Evolutionary conservation across 495 filamentous ascomycete genomes (phyloP).

Genomic region (Penicillium egyptiacum): DNA sequence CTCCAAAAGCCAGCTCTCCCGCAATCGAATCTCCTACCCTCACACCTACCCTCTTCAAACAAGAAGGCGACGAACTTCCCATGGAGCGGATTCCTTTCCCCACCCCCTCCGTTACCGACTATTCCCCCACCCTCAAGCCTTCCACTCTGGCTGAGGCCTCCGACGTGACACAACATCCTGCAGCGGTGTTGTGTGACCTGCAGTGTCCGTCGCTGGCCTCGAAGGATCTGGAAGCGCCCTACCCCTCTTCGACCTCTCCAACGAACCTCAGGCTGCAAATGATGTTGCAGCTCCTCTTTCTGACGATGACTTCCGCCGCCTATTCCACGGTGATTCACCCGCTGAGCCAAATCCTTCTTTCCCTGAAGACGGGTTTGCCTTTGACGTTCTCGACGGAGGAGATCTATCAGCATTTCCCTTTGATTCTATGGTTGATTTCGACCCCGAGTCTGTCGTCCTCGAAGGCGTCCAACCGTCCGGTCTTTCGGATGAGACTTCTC

Average conservation of each 20-base stretch:
- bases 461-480: constrained; percentile 50
- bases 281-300: constrained; percentile 56
- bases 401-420: constrained; percentile 66
- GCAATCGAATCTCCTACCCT: constrained; percentile 46
- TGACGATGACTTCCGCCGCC: constrained; percentile 66
- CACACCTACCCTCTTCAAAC: constrained; percentile 54
- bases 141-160: constrained; percentile 64
- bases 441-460: constrained; percentile 57
- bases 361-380: constrained; percentile 74
- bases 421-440: constrained; percentile 84
- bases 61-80: constrained; percentile 53
- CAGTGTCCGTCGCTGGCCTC: constrained; percentile 90
- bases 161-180: constrained; percentile 99
- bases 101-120: constrained; percentile 49
- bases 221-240: constrained; percentile 55
- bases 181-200: constrained; percentile 99
- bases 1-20: constrained; percentile 40
- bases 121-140: constrained; percentile 51
- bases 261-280: constrained; percentile 43
- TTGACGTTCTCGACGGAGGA: constrained; percentile 59
- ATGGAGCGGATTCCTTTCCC: constrained; percentile 52
- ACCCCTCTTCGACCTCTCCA: constrained; percentile 55
- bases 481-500: constrained; percentile 58
- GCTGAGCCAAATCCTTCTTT: constrained; percentile 69
- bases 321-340: constrained; percentile 70